Conservation (phyloP, 768 basidiomycete species). For the Boletus fagicola region DNA sequence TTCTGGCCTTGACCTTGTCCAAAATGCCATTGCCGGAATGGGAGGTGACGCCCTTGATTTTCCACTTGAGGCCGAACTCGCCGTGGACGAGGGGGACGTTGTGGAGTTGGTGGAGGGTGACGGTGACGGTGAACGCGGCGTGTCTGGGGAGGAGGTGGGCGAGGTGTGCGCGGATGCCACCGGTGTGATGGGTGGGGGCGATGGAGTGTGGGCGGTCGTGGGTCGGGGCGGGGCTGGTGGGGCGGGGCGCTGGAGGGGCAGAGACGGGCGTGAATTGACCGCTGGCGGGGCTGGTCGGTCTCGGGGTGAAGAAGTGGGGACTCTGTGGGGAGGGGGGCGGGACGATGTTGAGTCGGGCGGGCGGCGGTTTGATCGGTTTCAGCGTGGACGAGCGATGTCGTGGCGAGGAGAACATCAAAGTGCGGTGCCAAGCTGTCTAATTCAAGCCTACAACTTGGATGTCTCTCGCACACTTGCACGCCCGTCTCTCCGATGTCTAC, state of each 20-base stretch:
- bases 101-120: constrained; percentile 64
- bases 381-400: constrained; percentile 25
- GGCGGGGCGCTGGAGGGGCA: not conserved
- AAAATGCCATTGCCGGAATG: constrained; percentile 42
- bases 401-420: not conserved
- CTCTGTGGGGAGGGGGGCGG: not conserved
- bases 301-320: not conserved
- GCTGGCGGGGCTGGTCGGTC: not conserved
- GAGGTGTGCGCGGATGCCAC: constrained; percentile 53
- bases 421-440: not conserved
- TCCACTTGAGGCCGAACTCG: constrained; percentile 70
- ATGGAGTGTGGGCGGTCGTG: not conserved
- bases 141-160: constrained; percentile 62
- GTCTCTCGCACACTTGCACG: not conserved
- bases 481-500: not conserved
- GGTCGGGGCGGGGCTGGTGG: constrained; percentile 4
- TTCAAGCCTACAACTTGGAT: not conserved
- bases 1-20: constrained; percentile 36
- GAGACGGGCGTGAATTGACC: not conserved
- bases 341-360: not conserved
- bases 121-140: constrained; percentile 59
- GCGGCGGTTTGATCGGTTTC: constrained; percentile 2
- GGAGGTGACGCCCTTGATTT: constrained; percentile 57
- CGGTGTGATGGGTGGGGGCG: not conserved
- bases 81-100: constrained; percentile 72